A percentile compares a stretch with the other conserved stretches of the same genome.
Evolutionary conservation across 768 basidiomycete species (phyloP).

Genomic region (Austroboletus eburneus): DNA sequence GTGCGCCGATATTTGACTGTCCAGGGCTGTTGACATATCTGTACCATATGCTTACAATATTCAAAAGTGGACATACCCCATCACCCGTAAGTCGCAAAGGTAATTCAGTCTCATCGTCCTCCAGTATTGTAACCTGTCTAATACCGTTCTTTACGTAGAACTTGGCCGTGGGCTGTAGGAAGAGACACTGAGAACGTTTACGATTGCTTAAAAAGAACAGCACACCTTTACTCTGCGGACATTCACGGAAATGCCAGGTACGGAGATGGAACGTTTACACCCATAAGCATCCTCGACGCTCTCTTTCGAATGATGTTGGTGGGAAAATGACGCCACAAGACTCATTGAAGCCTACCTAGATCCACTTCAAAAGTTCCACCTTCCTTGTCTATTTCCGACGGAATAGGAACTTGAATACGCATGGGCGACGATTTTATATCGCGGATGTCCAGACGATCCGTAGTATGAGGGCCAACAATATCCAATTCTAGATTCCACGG

Average conservation of each 20-base stretch:
- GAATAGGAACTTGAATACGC: slow-evolving; percentile 63
- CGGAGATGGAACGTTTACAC: slow-evolving; percentile 72
- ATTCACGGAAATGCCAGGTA: slow-evolving; percentile 78
- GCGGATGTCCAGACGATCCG: slow-evolving; percentile 53
- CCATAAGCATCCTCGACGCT: slow-evolving; percentile 86
- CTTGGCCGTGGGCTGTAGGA: slow-evolving; percentile 70
- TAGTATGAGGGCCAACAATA: slow-evolving; percentile 66
- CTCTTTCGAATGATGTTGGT: slow-evolving; percentile 38
- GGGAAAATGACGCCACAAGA: slow-evolving; percentile 1
- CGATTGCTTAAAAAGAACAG: slow-evolving; percentile 1
- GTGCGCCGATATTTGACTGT: slow-evolving; percentile 63
- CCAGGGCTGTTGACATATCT: slow-evolving; percentile 67
- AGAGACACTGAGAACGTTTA: neutral
- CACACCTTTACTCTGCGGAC: slow-evolving; percentile 76
- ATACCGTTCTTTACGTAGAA: slow-evolving; percentile 70
- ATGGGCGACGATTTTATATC: slow-evolving; percentile 54
- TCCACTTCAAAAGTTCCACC: slow-evolving; percentile 81
- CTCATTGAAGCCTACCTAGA: slow-evolving; percentile 45
- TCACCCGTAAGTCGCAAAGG: slow-evolving; percentile 89
- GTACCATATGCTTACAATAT: slow-evolving; percentile 1
- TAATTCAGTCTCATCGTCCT: slow-evolving; percentile 66
- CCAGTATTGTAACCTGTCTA: slow-evolving; percentile 61
- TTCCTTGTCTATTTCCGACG: slow-evolving; percentile 55
- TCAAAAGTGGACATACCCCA: slow-evolving; percentile 51
- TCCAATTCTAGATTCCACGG: slow-evolving; percentile 89